Conservation (phyloP, 1,284 basidiomycete species). For the Ganoderma lingzhi region DNA sequence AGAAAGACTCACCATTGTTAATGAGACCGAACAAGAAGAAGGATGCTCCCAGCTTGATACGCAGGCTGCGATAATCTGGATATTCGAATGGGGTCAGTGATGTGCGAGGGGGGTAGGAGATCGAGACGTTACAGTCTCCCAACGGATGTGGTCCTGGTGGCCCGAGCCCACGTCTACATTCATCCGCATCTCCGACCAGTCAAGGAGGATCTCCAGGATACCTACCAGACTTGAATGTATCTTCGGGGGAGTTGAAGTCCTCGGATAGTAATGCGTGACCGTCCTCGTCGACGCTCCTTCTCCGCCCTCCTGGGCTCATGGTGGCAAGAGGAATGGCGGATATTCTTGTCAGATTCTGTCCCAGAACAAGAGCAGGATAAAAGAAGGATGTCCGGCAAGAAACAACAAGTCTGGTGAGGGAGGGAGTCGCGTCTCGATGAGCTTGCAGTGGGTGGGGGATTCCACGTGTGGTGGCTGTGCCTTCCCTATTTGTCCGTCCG, state of each 20-base stretch:
- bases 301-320: constrained; percentile 6
- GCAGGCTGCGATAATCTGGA: constrained; percentile 29
- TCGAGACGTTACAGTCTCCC: constrained; percentile 15
- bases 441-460: neutral
- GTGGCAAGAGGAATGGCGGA: neutral
- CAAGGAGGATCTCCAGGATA: neutral
- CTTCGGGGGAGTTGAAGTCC: neutral
- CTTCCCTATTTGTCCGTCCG: neutral
- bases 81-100: neutral
- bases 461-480: constrained; percentile 5
- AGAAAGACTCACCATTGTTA: constrained; percentile 55
- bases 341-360: neutral
- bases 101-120: neutral
- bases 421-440: neutral
- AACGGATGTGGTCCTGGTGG: neutral
- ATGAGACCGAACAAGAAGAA: constrained; percentile 69
- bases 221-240: constrained; percentile 20
- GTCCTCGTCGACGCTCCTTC: constrained; percentile 5
- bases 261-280: neutral
- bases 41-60: constrained; percentile 50
- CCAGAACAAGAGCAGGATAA: neutral
- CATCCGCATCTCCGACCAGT: neutral
- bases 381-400: neutral
- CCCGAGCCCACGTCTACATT: neutral
- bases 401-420: neutral